Conservation (phyloP, 2,329 filamentous ascomycete species). For the Lasiodiplodia sp. region DNA sequence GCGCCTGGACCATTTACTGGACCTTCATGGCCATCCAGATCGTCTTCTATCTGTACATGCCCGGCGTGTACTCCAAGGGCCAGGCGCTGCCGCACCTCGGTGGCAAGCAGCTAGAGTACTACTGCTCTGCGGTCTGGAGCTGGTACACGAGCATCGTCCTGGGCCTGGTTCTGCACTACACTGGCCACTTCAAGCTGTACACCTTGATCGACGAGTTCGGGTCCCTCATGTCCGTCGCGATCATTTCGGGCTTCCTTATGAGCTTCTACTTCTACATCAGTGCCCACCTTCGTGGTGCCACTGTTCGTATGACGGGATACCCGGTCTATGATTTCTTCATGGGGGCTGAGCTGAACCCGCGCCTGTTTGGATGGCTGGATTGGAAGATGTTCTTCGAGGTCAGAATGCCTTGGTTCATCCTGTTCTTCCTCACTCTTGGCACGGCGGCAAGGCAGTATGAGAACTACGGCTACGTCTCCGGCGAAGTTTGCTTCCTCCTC, state of each 20-base stretch:
- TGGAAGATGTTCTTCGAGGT: constrained; percentile 98
- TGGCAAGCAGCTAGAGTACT: constrained; percentile 89
- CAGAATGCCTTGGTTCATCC: constrained; percentile 88
- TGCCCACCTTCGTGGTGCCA: constrained; percentile 77
- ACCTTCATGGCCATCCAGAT: constrained; percentile 86
- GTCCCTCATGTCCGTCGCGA: constrained; percentile 89
- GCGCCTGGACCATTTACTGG: constrained; percentile 96
- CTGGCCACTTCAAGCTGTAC: constrained; percentile 86
- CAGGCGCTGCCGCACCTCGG: constrained; percentile 84
- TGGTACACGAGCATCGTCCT: constrained; percentile 85
- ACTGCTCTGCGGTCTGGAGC: constrained; percentile 87
- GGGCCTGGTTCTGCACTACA: constrained; percentile 76
- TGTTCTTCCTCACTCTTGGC: constrained; percentile 78
- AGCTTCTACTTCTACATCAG: constrained; percentile 86
- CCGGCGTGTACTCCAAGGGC: constrained; percentile 86
- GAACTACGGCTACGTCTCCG: constrained; percentile 81
- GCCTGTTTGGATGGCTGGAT: constrained; percentile 83
- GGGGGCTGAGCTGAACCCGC: constrained; percentile 85
- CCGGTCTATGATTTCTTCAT: constrained; percentile 90
- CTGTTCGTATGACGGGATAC: constrained; percentile 90
- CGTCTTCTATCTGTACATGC: constrained; percentile 81
- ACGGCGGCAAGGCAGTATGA: constrained; percentile 85
- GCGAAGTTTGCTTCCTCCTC: constrained; percentile 83
- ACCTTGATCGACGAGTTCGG: constrained; percentile 96
- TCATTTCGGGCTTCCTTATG: constrained; percentile 86